phyloP scores from a whole-genome alignment of 768 basidiomycete genomes.

The Lanmaoa rubissima region DNA sequence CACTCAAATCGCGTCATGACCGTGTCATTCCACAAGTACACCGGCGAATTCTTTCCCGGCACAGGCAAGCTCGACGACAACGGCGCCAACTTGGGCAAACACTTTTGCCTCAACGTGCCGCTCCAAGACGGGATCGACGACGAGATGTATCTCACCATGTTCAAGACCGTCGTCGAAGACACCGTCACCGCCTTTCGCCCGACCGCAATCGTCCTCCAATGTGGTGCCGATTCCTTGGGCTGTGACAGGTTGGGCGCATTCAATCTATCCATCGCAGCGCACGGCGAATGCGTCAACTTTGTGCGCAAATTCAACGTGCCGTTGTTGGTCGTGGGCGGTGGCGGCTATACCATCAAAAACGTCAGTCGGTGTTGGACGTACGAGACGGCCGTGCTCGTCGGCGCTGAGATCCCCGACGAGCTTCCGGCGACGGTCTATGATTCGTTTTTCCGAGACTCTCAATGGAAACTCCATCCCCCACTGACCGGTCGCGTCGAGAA shows the following conservation, averaged over 20 bases:
- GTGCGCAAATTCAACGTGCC: constrained; percentile 92
- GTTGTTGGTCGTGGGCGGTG: constrained; percentile 88
- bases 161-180: constrained; percentile 96
- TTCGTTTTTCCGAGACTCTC: constrained; percentile 85
- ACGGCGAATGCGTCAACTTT: constrained; percentile 97
- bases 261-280: constrained; percentile 95
- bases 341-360: constrained; percentile 96
- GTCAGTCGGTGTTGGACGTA: constrained; percentile 99
- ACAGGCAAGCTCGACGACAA: constrained; percentile 96
- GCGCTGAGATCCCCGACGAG: constrained; percentile 77
- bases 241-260: constrained; percentile 95
- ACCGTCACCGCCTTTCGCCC: constrained; percentile 88
- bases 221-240: constrained; percentile 94
- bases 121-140: constrained; percentile 96
- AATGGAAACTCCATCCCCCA: constrained; percentile 92
- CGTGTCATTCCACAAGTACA: constrained; percentile 99
- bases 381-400: constrained; percentile 92
- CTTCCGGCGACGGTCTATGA: constrained; percentile 90
- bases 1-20: constrained; percentile 98
- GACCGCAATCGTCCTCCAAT: constrained; percentile 89
- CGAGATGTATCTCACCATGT: constrained; percentile 92
- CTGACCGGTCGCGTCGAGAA: constrained; percentile 91
- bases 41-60: constrained; percentile 96
- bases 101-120: constrained; percentile 94
- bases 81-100: constrained; percentile 82